Evolutionary conservation across 768 basidiomycete genomes (phyloP).

Genomic region (Termitomyces titanicus): DNA sequence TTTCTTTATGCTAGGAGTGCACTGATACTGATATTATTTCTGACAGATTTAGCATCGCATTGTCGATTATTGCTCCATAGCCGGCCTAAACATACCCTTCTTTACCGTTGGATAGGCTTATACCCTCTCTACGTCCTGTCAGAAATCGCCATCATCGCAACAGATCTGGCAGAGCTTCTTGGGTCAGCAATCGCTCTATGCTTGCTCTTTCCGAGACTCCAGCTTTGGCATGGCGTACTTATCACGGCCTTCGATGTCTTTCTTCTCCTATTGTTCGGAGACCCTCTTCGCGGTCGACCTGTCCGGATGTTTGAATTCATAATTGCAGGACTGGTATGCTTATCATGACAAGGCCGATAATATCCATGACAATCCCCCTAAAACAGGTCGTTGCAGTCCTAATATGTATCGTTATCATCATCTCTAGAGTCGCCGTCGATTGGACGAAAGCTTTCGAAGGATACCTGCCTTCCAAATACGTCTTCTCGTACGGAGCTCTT

Average conservation of each 20-base stretch:
- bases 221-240: conserved; percentile 69
- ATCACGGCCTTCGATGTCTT: conserved; percentile 69
- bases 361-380: background rate
- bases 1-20: no score
- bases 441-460: conserved; percentile 77
- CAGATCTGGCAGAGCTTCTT: conserved; percentile 79
- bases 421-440: conserved; percentile 63
- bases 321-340: conserved; percentile 41
- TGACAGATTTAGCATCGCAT: conserved; percentile 47
- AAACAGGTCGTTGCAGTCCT: conserved; percentile 65
- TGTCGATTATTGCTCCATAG: conserved; percentile 64
- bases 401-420: conserved; percentile 73
- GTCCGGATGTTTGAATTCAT: conserved; percentile 61
- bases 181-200: conserved; percentile 80
- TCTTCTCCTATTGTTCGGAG: conserved; percentile 65
- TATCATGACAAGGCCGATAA: background rate
- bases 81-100: conserved; percentile 51
- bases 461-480: conserved; percentile 65
- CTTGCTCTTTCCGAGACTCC: conserved; percentile 65
- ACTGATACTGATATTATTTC: no score
- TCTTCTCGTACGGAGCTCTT: conserved; percentile 53
- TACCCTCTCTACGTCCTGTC: conserved; percentile 65
- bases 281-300: conserved; percentile 64
- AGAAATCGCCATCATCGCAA: conserved; percentile 72
- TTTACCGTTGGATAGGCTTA: conserved; percentile 56